Percentiles rank a stretch among this genome's conserved stretches.
Conservation (phyloP, 2,329 filamentous ascomycete genomes). For the Ceratocystis variospora region DNA sequence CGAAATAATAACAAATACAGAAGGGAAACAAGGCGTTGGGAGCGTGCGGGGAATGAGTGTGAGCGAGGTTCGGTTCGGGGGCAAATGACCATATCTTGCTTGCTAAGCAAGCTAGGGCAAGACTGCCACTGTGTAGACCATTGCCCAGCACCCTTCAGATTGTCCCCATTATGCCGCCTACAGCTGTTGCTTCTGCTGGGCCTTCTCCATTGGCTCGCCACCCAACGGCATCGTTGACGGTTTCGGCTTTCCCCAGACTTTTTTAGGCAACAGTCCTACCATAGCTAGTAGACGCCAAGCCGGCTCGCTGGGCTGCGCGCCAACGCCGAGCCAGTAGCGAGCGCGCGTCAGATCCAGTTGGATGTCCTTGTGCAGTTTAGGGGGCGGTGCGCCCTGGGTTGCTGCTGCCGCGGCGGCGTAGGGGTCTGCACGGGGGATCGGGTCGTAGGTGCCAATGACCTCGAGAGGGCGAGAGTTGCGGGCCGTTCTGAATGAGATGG, state of each 20-base stretch:
- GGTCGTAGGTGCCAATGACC: slow-evolving; percentile 71
- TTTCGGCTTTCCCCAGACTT: slow-evolving; percentile 17
- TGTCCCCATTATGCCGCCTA: background rate
- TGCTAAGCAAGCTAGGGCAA: background rate
- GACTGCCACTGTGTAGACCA: background rate
- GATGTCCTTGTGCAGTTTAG: slow-evolving; percentile 89
- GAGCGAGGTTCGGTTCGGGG: background rate
- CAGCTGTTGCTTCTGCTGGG: background rate
- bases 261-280: slow-evolving; percentile 35
- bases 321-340: slow-evolving; percentile 93
- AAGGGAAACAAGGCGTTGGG: background rate
- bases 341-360: slow-evolving; percentile 68
- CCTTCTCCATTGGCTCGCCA: background rate
- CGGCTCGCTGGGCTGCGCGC: slow-evolving; percentile 82
- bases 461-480: slow-evolving; percentile 81
- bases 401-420: slow-evolving; percentile 43
- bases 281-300: slow-evolving; percentile 76
- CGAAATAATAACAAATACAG: background rate
- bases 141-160: background rate
- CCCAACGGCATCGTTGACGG: slow-evolving; percentile 13
- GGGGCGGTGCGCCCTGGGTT: slow-evolving; percentile 45
- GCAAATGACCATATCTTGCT: background rate
- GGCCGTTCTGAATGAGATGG: slow-evolving; percentile 49
- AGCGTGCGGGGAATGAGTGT: background rate
- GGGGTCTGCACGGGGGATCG: slow-evolving; percentile 47